phyloP scores from a whole-genome alignment of 495 filamentous ascomycete species.

The Pseudoneurospora amorphoporcata region DNA sequence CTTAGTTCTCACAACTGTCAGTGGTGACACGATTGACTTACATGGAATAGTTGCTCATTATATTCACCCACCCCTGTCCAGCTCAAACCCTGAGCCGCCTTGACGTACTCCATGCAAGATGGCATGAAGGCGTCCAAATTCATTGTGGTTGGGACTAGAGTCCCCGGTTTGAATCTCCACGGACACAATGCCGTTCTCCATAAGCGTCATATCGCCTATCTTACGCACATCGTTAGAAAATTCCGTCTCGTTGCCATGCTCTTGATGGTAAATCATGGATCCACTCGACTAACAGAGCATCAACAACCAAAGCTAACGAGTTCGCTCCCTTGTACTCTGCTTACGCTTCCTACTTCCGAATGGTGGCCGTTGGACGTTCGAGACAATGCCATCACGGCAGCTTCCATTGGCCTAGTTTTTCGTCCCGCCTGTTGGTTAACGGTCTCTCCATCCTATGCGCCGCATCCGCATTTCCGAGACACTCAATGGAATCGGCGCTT shows the following conservation, averaged over 20 bases:
- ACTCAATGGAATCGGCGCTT: not conserved
- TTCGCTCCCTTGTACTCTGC: not conserved
- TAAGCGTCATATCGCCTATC: not conserved
- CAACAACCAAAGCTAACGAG: not conserved
- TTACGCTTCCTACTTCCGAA: not conserved
- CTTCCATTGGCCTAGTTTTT: slow-evolving; percentile 3
- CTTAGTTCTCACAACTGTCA: not conserved
- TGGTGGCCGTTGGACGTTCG: slow-evolving; percentile 6
- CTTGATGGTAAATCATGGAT: not conserved
- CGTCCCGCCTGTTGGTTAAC: not conserved
- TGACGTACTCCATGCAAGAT: slow-evolving; percentile 6
- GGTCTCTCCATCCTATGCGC: not conserved
- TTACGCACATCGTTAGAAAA: not conserved
- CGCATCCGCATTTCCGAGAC: not conserved
- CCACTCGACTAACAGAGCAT: not conserved
- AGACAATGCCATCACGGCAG: not conserved
- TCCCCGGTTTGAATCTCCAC: not conserved
- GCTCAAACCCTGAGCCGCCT: slow-evolving; percentile 23
- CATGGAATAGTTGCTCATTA: not conserved
- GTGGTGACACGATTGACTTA: not conserved
- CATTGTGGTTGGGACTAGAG: not conserved
- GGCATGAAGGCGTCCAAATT: slow-evolving; percentile 1
- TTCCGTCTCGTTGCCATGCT: not conserved
- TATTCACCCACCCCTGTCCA: slow-evolving; percentile 18
- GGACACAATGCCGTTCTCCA: not conserved